phyloP scores from a whole-genome alignment of 164 flowering plant genomes.

The Kalanchoe fedtschenkoi region DNA sequence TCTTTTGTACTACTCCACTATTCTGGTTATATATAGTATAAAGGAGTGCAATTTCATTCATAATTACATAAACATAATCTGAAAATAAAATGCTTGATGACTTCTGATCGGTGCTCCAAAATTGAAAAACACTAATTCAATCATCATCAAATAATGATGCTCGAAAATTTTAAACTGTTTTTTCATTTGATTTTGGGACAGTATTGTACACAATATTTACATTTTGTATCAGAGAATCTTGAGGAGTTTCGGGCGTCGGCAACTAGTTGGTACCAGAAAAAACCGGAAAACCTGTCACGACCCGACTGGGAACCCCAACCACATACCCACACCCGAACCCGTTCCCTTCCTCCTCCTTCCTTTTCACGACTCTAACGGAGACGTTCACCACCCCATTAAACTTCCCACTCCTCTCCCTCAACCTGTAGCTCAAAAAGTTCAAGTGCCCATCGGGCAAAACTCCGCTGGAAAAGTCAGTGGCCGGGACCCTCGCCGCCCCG shows the following conservation, averaged over 20 bases:
- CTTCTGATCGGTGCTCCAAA: too few relatives aligned
- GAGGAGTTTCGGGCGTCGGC: neutral
- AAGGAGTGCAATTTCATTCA: neutral
- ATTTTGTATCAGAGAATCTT: neutral
- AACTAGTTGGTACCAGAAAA: neutral
- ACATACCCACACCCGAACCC: neutral
- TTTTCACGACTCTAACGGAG: slow-evolving; percentile 24
- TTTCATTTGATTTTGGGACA: too few relatives aligned
- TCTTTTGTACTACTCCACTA: too few relatives aligned
- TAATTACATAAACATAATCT: neutral
- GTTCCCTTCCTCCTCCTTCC: neutral
- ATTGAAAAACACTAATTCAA: too few relatives aligned
- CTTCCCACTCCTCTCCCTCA: slow-evolving; percentile 27
- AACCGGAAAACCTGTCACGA: slow-evolving; percentile 16
- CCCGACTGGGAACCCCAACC: slow-evolving; percentile 2
- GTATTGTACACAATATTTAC: too few relatives aligned
- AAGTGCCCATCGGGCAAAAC: slow-evolving; percentile 26
- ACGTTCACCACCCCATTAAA: slow-evolving; percentile 46
- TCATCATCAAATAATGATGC: too few relatives aligned
- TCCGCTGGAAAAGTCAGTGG: slow-evolving; percentile 39
- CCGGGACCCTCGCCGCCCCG: slow-evolving; percentile 35
- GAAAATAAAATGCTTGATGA: too few relatives aligned
- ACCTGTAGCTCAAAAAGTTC: slow-evolving; percentile 51
- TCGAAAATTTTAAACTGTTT: too few relatives aligned
- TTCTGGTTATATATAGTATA: too few relatives aligned